phyloP scores from a whole-genome alignment of 805 yeast species.

The Kodamaea hsintzibuensis region DNA sequence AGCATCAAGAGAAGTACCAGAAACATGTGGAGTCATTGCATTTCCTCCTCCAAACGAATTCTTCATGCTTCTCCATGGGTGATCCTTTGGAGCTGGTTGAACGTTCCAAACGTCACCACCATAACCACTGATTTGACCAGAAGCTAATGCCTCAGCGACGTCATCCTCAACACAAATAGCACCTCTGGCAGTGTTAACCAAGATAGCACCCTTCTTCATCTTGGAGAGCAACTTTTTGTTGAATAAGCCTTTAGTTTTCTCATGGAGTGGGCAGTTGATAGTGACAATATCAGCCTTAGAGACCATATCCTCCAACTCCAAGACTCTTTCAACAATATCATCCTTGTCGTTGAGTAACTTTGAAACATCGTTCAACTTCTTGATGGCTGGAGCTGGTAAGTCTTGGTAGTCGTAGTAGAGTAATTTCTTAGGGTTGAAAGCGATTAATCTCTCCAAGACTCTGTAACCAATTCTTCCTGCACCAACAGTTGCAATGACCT shows the following conservation, averaged over 20 bases:
- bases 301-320: slow-evolving; percentile 62
- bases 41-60: slow-evolving; percentile 73
- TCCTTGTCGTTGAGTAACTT: slow-evolving; percentile 47
- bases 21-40: slow-evolving; percentile 82
- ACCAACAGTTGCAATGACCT: slow-evolving; percentile 78
- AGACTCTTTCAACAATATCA: slow-evolving; percentile 62
- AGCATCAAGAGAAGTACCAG: slow-evolving; percentile 81
- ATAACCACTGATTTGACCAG: slow-evolving; percentile 73
- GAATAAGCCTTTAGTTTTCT: slow-evolving; percentile 64
- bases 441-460: slow-evolving; percentile 66
- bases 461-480: slow-evolving; percentile 82
- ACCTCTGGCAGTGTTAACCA: slow-evolving; percentile 41
- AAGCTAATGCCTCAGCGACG: slow-evolving; percentile 68
- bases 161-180: slow-evolving; percentile 74
- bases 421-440: slow-evolving; percentile 74
- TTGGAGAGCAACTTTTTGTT: slow-evolving; percentile 64
- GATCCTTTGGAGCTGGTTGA: slow-evolving; percentile 79
- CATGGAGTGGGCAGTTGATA: slow-evolving; percentile 76
- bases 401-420: slow-evolving; percentile 76
- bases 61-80: slow-evolving; percentile 73
- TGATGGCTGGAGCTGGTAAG: slow-evolving; percentile 52
- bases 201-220: slow-evolving; percentile 18
- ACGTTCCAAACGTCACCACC: slow-evolving; percentile 87
- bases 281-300: slow-evolving; percentile 71
- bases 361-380: slow-evolving; percentile 38